A percentile compares a stretch with the other conserved stretches of the same genome.
Conservation (phyloP, 2,329 filamentous ascomycete genomes). For the Aspergillus sp. region DNA sequence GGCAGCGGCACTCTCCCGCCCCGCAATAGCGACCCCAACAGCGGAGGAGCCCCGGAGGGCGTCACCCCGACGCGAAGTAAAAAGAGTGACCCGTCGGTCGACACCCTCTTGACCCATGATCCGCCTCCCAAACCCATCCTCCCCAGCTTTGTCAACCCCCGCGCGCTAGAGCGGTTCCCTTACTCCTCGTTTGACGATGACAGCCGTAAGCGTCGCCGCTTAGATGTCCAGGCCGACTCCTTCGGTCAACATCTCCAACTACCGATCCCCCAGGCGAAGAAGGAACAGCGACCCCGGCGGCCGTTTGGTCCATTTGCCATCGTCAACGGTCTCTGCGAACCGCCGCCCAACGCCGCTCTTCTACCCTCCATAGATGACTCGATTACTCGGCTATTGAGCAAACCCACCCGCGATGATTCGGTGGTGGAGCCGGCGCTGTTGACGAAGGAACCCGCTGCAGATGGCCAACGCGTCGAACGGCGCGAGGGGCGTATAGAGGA, state of each 20-base stretch:
- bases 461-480: slow-evolving; percentile 30
- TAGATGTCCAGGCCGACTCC: slow-evolving; percentile 41
- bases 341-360: slow-evolving; percentile 60
- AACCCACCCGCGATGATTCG: slow-evolving; percentile 29
- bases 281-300: slow-evolving; percentile 40
- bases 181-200: slow-evolving; percentile 42
- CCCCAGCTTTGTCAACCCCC: slow-evolving; percentile 49
- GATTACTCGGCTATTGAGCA: slow-evolving; percentile 36
- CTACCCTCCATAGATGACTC: slow-evolving; percentile 60
- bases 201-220: slow-evolving; percentile 43
- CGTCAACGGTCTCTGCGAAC: slow-evolving; percentile 62
- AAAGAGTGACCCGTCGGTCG: slow-evolving; percentile 31
- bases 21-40: slow-evolving; percentile 34
- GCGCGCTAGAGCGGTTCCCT: slow-evolving; percentile 45
- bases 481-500: slow-evolving; percentile 36
- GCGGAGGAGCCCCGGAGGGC: slow-evolving; percentile 31
- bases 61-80: slow-evolving; percentile 37
- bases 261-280: slow-evolving; percentile 48
- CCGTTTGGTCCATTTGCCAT: slow-evolving; percentile 48
- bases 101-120: slow-evolving; percentile 33
- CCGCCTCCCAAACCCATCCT: slow-evolving; percentile 41
- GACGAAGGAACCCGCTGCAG: slow-evolving; percentile 15
- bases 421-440: slow-evolving; percentile 22
- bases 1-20: slow-evolving; percentile 12
- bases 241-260: slow-evolving; percentile 47